These are phyloP conservation scores for Fusarium odoratissimum DNA, from an alignment of 2,329 filamentous ascomycete genomes.

Conservation along the genomic window DNA sequence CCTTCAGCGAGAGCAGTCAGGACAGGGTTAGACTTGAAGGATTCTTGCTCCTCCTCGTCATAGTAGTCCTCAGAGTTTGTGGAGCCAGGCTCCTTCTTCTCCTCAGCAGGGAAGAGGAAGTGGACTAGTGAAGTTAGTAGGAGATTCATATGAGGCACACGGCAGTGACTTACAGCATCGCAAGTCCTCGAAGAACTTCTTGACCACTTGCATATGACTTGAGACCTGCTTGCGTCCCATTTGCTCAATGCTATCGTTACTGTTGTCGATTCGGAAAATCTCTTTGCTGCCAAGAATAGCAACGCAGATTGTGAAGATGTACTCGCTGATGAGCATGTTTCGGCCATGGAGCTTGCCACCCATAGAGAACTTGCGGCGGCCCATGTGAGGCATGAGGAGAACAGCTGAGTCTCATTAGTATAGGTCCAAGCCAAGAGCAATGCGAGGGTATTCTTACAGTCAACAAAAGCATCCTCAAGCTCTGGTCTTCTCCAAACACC, in stretches of 20 bases:
- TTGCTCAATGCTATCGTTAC: slow-evolving; percentile 57
- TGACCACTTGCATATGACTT: slow-evolving; percentile 77
- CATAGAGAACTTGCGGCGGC: slow-evolving; percentile 74
- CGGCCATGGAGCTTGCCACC: slow-evolving; percentile 72
- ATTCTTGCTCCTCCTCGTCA: slow-evolving; percentile 59
- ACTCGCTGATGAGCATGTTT: slow-evolving; percentile 77
- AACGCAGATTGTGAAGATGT: slow-evolving; percentile 63
- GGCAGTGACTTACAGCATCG: slow-evolving; percentile 67
- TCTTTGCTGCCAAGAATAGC: slow-evolving; percentile 55
- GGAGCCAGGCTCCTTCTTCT: slow-evolving; percentile 67
- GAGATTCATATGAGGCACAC: background rate
- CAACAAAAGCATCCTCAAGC: slow-evolving; percentile 74
- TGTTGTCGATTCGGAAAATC: slow-evolving; percentile 57
- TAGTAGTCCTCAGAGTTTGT: slow-evolving; percentile 69
- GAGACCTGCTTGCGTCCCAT: slow-evolving; percentile 74
- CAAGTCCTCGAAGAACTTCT: slow-evolving; percentile 72
- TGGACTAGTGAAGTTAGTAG: slow-evolving; percentile 58
- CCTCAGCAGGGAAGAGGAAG: slow-evolving; percentile 68
- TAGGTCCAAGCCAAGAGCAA: background rate
- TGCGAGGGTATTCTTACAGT: slow-evolving; percentile 60
- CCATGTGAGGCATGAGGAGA: slow-evolving; percentile 73
- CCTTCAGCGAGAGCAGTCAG: slow-evolving; percentile 69
- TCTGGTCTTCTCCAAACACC: slow-evolving; percentile 65
- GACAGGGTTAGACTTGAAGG: slow-evolving; percentile 74
- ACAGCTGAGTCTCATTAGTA: slow-evolving; percentile 62